Base-by-base conservation (phyloP, 2,329 filamentous ascomycete genomes). In the Fusarium staphyleae region DNA sequence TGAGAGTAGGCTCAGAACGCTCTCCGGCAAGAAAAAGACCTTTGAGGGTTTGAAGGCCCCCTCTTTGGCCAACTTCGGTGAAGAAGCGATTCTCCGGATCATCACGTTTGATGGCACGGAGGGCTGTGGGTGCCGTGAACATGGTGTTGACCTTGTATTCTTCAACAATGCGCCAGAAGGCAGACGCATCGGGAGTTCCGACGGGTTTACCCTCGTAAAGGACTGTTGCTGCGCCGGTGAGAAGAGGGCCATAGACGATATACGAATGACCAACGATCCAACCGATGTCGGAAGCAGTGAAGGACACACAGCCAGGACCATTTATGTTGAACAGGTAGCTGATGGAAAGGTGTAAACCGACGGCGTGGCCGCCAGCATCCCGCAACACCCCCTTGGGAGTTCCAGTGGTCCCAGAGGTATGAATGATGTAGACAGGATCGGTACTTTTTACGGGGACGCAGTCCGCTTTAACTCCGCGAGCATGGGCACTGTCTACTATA, bases 141-240 rank as follows among this genome's bases (percentile, higher is more conserved):
- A 96, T 79, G 5, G 85, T 83, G 56, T 90, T 96, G 48, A 96
- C 91, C 66, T 87, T 87, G 77, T 97, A 88, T 66, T 96, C 89
- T 61, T 92, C 87, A 4, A 96, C 74, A 14, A 96, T 85, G 3
- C 92, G 81, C 93, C 93, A 98, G 70, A 97, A 95, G 0, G 89
- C 88, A 5, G 90, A 88, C 1, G 91, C 89, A 65, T 96, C 87
- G 0, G 93, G 93, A 0, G 92, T 96, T 4, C 92, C 92, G 11
- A 96, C 81, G 0, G 93, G 93, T 63, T 97, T 97, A n/a, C 93
- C 93, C 75, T 97, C 93, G 71, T 92, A 97, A 0, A 97, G 78
- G 1, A 97, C 84, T 0, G 91, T 96, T 1, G 92, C 87, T 2
- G 93, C 92, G 5, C 93, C 93, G 1, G 88, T 85, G 2, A 97